Conservation (phyloP, 208 protist species). For the Naegleria fowleri region DNA sequence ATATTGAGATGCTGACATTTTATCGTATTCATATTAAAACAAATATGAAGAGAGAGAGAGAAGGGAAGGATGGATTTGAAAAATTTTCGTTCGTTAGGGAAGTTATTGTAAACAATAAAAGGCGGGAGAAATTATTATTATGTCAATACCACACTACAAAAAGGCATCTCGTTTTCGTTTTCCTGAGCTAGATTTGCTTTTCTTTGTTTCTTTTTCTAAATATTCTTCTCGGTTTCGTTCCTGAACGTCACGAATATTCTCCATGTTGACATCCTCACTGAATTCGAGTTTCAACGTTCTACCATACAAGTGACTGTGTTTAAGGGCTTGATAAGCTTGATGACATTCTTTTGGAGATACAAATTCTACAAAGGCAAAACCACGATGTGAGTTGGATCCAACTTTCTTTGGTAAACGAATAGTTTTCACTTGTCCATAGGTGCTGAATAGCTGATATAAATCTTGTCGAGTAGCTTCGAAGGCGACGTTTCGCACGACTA, state of each 20-base stretch:
- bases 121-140: too few species aligned
- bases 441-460: slow-evolving; percentile 88
- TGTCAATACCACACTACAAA: too few species aligned
- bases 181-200: background rate
- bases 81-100: background rate
- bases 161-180: background rate
- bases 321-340: slow-evolving; percentile 78
- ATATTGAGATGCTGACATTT: background rate
- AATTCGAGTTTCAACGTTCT: slow-evolving; percentile 92
- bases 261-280: slow-evolving; percentile 67
- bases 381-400: slow-evolving; percentile 78
- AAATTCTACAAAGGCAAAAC: slow-evolving; percentile 98
- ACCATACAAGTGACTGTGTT: slow-evolving; percentile 92
- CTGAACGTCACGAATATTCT: slow-evolving; percentile 40
- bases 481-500: slow-evolving; percentile 95
- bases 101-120: background rate
- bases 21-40: background rate
- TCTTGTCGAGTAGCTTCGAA: slow-evolving; percentile 95
- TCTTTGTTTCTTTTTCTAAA: background rate
- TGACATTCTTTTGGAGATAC: slow-evolving; percentile 85
- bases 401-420: slow-evolving; percentile 91
- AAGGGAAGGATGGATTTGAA: background rate
- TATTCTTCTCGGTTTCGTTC: background rate
- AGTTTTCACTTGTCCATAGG: slow-evolving; percentile 71
- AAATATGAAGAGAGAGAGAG: background rate